These are phyloP conservation scores for Mediolabrus comicus DNA, from an alignment of 108 stramenopile species.

Conservation along the genomic window DNA sequence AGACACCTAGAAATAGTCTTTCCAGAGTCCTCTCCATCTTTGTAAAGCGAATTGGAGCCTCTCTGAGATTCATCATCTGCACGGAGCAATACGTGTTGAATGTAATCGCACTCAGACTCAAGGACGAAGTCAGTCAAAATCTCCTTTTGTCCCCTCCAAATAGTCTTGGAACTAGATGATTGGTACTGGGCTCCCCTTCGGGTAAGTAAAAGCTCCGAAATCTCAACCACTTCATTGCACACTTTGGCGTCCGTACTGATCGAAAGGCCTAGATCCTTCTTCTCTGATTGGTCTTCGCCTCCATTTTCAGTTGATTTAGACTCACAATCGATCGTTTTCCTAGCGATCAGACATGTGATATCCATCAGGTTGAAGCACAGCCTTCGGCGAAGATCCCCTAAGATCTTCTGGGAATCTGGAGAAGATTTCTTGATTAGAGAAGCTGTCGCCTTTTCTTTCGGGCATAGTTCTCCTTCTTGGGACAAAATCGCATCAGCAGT, in stretches of 20 bases:
- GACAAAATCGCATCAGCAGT: slow-evolving; percentile 24
- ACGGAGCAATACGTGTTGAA: slow-evolving; percentile 49
- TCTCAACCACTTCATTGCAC: slow-evolving; percentile 72
- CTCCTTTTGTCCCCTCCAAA: slow-evolving; percentile 86
- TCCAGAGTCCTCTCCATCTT: slow-evolving; percentile 87
- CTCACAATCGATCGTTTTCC: slow-evolving; percentile 56
- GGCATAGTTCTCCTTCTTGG: slow-evolving; percentile 41
- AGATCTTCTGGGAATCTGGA: slow-evolving; percentile 32
- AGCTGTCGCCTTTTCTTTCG: slow-evolving; percentile 68
- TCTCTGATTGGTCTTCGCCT: slow-evolving; percentile 21
- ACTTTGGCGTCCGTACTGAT: slow-evolving; percentile 76
- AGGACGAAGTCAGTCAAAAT: slow-evolving; percentile 67
- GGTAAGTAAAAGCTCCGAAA: slow-evolving; percentile 67
- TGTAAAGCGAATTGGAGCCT: slow-evolving; percentile 50
- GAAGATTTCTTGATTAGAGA: slow-evolving; percentile 46
- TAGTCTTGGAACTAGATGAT: slow-evolving; percentile 59
- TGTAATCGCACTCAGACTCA: slow-evolving; percentile 57
- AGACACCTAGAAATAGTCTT: slow-evolving; percentile 74
- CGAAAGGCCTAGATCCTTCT: slow-evolving; percentile 23
- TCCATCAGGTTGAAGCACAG: slow-evolving; percentile 52
- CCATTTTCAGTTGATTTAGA: slow-evolving; percentile 15
- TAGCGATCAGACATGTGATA: slow-evolving; percentile 67
- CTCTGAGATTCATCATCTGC: slow-evolving; percentile 35
- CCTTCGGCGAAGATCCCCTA: slow-evolving; percentile 50
- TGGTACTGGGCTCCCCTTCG: slow-evolving; percentile 70